Evolutionary conservation across 2,329 filamentous ascomycete species (phyloP).

Genomic region (Pestalotiopsis sp.): DNA sequence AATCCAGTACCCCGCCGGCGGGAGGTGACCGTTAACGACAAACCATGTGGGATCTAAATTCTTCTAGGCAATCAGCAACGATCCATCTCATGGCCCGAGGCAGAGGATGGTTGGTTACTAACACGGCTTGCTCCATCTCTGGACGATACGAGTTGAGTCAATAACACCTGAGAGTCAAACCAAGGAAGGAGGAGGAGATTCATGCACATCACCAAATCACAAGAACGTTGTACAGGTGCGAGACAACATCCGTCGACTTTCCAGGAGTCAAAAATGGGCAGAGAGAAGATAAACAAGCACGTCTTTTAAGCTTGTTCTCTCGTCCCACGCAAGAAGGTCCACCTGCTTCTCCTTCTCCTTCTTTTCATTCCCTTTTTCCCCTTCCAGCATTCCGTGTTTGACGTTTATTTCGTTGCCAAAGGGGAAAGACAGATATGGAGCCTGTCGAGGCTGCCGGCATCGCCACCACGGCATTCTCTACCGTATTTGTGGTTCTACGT

Average conservation of each 20-base stretch:
- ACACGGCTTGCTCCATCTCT: not conserved
- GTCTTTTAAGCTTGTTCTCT: not conserved
- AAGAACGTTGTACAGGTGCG: not conserved
- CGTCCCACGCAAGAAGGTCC: not conserved
- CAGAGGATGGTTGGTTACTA: not conserved
- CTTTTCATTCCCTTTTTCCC: no score
- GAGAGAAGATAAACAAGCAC: not conserved
- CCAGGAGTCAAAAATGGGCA: not conserved
- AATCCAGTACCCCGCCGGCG: not conserved
- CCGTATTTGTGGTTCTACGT: slow-evolving; percentile 1
- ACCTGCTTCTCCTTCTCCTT: not conserved
- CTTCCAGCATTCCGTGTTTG: no score
- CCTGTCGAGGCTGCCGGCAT: slow-evolving; percentile 2
- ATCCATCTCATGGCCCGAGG: not conserved
- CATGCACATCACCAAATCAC: not conserved
- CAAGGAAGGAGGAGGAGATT: not conserved
- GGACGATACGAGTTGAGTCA: not conserved
- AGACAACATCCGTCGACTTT: not conserved
- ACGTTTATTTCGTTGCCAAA: not conserved
- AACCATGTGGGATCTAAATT: not conserved
- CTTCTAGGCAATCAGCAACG: not conserved
- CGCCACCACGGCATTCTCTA: slow-evolving; percentile 2
- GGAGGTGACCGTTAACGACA: not conserved
- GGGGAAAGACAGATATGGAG: not conserved
- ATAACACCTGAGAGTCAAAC: not conserved